Evolutionary conservation across 1,139 yeast genomes (phyloP).

Genomic region (Suhomyces kunorum): DNA sequence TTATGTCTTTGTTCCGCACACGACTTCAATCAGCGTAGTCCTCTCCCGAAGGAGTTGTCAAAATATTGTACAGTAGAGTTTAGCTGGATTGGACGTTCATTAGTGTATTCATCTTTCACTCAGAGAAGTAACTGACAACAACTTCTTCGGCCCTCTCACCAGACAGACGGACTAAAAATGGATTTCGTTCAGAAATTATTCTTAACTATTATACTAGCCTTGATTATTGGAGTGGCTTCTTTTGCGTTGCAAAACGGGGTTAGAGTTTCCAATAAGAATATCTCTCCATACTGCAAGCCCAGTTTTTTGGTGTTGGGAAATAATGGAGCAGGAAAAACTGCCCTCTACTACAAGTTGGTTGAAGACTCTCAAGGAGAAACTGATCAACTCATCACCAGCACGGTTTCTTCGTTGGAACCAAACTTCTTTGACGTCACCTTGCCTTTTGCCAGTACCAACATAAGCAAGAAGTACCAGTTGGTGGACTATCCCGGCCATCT

Average conservation of each 20-base stretch:
- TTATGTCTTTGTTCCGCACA: not conserved
- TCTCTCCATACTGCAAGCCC: conserved; percentile 37
- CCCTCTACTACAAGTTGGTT: conserved; percentile 47
- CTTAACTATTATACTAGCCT: conserved; percentile 22
- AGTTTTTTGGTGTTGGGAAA: conserved; percentile 75
- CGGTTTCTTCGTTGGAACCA: conserved; percentile 49
- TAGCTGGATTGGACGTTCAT: not conserved
- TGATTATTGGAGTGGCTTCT: conserved; percentile 19
- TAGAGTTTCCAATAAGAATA: conserved; percentile 16
- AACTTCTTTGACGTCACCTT: conserved; percentile 32
- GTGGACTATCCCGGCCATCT: conserved; percentile 87
- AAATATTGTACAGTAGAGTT: not conserved
- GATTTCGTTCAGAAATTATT: conserved; percentile 23
- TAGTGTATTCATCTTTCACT: not conserved
- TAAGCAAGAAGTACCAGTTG: conserved; percentile 45
- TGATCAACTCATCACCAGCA: conserved; percentile 22
- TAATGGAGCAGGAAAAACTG: conserved; percentile 73
- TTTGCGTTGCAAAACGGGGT: conserved; percentile 18
- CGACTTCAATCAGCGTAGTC: too few relatives aligned
- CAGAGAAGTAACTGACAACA: not conserved
- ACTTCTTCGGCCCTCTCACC: not conserved
- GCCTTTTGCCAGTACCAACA: conserved; percentile 37
- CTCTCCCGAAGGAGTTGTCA: too few relatives aligned
- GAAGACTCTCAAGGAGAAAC: conserved; percentile 17
- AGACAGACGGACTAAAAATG: conserved; percentile 17